Conservation (phyloP, 129 eudicot species). For the Artemisia tridentata region DNA sequence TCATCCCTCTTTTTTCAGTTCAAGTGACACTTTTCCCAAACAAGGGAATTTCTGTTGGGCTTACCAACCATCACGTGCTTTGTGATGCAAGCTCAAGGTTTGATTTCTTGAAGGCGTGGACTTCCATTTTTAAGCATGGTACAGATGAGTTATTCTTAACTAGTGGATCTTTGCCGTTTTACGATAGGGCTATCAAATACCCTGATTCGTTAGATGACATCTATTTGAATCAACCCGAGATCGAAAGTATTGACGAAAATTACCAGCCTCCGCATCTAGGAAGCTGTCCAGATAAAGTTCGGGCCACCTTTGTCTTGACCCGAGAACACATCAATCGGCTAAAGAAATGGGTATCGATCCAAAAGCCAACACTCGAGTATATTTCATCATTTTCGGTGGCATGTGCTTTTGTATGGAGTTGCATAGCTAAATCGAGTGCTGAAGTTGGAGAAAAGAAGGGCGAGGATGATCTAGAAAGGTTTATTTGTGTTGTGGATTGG, state of each 20-base stretch:
- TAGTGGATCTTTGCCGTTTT: conserved; percentile 13
- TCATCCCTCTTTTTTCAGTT: not conserved
- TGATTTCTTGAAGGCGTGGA: conserved; percentile 36
- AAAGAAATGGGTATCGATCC: conserved; percentile 18
- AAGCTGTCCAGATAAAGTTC: conserved; percentile 11
- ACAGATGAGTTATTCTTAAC: conserved; percentile 6
- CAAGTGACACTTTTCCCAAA: conserved; percentile 6
- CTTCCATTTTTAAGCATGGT: conserved; percentile 22
- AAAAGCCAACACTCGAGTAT: conserved; percentile 11
- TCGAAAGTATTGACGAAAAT: not conserved
- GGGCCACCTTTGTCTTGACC: conserved; percentile 28
- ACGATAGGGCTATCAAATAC: conserved; percentile 36
- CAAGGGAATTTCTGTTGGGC: conserved; percentile 38
- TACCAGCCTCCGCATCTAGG: not conserved
- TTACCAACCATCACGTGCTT: conserved; percentile 31
- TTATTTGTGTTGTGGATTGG: conserved; percentile 18
- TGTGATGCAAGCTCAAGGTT: conserved; percentile 38
- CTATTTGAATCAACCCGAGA: not conserved
- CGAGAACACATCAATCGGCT: conserved; percentile 10
- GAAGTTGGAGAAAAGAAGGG: not conserved
- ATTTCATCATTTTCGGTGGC: conserved; percentile 36
- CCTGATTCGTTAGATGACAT: conserved; percentile 15
- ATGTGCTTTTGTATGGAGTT: conserved; percentile 26
- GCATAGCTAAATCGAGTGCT: conserved; percentile 13
- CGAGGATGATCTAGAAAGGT: not conserved